These are phyloP conservation scores for Jackrogersella multiformis DNA, from an alignment of 495 filamentous ascomycete species.

Conservation along the genomic window DNA sequence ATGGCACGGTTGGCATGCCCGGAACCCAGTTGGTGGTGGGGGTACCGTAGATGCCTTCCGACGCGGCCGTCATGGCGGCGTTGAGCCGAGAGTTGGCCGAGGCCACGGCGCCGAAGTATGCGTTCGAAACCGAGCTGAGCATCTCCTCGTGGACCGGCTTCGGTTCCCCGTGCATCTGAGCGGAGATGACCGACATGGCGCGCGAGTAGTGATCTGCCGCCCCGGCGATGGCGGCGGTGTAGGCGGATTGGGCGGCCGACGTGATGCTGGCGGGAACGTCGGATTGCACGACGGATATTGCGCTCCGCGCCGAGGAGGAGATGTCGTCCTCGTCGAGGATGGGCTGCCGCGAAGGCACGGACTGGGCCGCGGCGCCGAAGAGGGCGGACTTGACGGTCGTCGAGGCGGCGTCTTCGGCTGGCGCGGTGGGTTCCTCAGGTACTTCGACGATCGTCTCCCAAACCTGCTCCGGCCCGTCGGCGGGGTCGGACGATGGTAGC, in stretches of 20 bases:
- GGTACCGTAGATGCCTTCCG: constrained; percentile 56
- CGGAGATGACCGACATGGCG: constrained; percentile 71
- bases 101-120: constrained; percentile 71
- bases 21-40: constrained; percentile 48
- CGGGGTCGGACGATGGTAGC: constrained; percentile 20
- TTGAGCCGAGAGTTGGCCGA: constrained; percentile 68
- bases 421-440: constrained; percentile 29
- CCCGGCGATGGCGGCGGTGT: constrained; percentile 65
- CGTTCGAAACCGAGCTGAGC: constrained; percentile 71
- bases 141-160: constrained; percentile 69
- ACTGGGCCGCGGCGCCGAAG: constrained; percentile 57
- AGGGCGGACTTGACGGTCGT: constrained; percentile 53
- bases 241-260: constrained; percentile 63
- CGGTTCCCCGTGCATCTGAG: constrained; percentile 71
- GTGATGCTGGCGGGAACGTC: constrained; percentile 48
- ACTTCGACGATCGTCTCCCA: constrained; percentile 39
- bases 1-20: constrained; percentile 44
- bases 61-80: constrained; percentile 58
- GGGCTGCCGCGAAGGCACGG: constrained; percentile 51
- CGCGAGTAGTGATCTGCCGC: constrained; percentile 72
- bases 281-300: constrained; percentile 69
- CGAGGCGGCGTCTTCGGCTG: constrained; percentile 22
- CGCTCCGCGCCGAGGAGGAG: constrained; percentile 65
- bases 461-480: constrained; percentile 41
- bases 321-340: constrained; percentile 53